Conservation (phyloP, 257 asterid genomes). For the Fraxinus americana region DNA sequence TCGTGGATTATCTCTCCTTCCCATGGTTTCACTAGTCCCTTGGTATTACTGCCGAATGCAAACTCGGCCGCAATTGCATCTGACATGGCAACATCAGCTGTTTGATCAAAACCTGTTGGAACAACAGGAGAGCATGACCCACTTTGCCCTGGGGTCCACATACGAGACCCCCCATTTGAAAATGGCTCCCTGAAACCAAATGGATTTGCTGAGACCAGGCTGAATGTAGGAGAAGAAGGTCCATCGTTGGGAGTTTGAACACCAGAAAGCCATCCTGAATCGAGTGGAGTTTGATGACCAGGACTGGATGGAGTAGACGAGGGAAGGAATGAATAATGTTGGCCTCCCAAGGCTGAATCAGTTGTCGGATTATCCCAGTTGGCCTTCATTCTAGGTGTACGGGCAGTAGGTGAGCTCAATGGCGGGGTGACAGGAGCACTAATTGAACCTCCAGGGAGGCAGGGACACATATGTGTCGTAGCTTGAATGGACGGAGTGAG, state of each 20-base stretch:
- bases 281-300: slow-evolving; percentile 51
- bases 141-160: slow-evolving; percentile 96
- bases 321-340: slow-evolving; percentile 46
- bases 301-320: slow-evolving; percentile 83
- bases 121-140: slow-evolving; percentile 80
- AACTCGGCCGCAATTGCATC: slow-evolving; percentile 64
- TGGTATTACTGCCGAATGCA: slow-evolving; percentile 55
- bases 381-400: slow-evolving; percentile 74
- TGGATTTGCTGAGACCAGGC: slow-evolving; percentile 81
- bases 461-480: slow-evolving; percentile 68
- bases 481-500: slow-evolving; percentile 57
- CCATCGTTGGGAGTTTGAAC: slow-evolving; percentile 63
- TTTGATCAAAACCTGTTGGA: slow-evolving; percentile 44
- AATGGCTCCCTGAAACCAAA: slow-evolving; percentile 74
- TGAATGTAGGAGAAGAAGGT: slow-evolving; percentile 86
- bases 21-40: slow-evolving; percentile 83
- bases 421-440: slow-evolving; percentile 99
- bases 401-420: slow-evolving; percentile 86
- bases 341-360: slow-evolving; percentile 50
- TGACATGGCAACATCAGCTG: slow-evolving; percentile 84
- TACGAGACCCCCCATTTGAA: slow-evolving; percentile 82
- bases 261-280: slow-evolving; percentile 65
- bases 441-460: slow-evolving; percentile 83
- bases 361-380: slow-evolving; percentile 64
- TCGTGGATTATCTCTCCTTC: slow-evolving; percentile 88